Conservation (phyloP, 129 eudicot genomes). For the Chrysanthemum lavandulifolium region DNA sequence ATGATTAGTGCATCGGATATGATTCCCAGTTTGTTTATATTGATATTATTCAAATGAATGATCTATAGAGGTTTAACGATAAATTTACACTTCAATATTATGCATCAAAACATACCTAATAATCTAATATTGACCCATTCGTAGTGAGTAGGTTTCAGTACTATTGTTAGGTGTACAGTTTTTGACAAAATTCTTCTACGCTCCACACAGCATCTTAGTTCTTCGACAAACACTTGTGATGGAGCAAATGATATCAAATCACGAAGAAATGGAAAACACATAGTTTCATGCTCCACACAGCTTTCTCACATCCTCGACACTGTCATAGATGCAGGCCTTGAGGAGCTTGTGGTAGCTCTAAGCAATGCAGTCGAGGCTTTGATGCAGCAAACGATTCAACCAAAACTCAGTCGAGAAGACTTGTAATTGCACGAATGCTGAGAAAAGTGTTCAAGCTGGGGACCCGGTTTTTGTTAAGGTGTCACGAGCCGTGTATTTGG, state of each 20-base stretch:
- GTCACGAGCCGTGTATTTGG: constrained; percentile 66
- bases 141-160: no score
- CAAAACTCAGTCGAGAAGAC: constrained; percentile 45
- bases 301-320: constrained; percentile 57
- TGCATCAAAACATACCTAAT: no score
- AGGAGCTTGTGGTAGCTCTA: constrained; percentile 47
- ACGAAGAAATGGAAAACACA: constrained; percentile 52
- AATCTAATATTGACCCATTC: no score
- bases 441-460: constrained; percentile 65
- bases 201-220: constrained; percentile 61
- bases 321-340: constrained; percentile 52
- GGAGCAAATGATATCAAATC: constrained; percentile 43
- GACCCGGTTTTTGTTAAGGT: constrained; percentile 59
- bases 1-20: no score
- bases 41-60: no score
- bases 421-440: constrained; percentile 54
- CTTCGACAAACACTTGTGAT: constrained; percentile 67
- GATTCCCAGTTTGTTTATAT: no score
- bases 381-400: constrained; percentile 21
- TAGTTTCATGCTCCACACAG: constrained; percentile 33
- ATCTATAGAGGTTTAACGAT: no score
- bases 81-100: no score
- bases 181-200: constrained; percentile 2
- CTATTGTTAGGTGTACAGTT: not conserved
- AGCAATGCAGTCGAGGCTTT: constrained; percentile 27